Percentiles rank a stretch among this genome's conserved stretches.
phyloP scores from a whole-genome alignment of 805 yeast genomes.

The Wickerhamiella brachini region DNA sequence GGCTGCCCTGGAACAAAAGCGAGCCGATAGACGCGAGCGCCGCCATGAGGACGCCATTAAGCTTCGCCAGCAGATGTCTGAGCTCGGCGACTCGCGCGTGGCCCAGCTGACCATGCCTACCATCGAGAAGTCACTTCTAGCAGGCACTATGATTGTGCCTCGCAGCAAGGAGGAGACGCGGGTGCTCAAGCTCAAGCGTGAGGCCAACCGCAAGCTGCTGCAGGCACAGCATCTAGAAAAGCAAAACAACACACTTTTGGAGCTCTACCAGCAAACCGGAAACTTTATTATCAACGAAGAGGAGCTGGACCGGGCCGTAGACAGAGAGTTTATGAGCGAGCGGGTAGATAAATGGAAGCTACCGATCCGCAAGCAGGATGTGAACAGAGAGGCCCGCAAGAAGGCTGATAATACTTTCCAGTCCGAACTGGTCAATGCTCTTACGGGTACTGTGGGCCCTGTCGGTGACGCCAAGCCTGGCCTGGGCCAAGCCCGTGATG shows the following conservation, averaged over 20 bases:
- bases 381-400: neutral
- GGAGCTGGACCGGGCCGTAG: conserved; percentile 44
- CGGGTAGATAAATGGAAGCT: neutral
- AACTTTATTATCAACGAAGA: conserved; percentile 61
- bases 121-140: conserved; percentile 38
- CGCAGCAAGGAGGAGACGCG: conserved; percentile 60
- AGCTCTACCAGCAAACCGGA: conserved; percentile 56
- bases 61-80: conserved; percentile 22
- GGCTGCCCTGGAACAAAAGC: conserved; percentile 34
- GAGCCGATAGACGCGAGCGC: conserved; percentile 25
- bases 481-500: conserved; percentile 20
- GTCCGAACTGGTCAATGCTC: neutral
- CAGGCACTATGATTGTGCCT: conserved; percentile 56
- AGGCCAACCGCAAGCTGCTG: conserved; percentile 46
- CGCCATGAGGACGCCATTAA: conserved; percentile 25
- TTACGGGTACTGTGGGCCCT: conserved; percentile 8
- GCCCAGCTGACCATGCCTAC: conserved; percentile 65
- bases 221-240: conserved; percentile 40
- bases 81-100: conserved; percentile 30
- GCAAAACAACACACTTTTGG: conserved; percentile 45
- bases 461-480: conserved; percentile 20
- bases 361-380: neutral
- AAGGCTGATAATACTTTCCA: neutral
- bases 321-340: conserved; percentile 32
- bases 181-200: conserved; percentile 43